Evolutionary conservation across 108 stramenopile genomes (phyloP), one percentile per base, ranked within the genome.

Genomic region (Fragilaria radians): DNA sequence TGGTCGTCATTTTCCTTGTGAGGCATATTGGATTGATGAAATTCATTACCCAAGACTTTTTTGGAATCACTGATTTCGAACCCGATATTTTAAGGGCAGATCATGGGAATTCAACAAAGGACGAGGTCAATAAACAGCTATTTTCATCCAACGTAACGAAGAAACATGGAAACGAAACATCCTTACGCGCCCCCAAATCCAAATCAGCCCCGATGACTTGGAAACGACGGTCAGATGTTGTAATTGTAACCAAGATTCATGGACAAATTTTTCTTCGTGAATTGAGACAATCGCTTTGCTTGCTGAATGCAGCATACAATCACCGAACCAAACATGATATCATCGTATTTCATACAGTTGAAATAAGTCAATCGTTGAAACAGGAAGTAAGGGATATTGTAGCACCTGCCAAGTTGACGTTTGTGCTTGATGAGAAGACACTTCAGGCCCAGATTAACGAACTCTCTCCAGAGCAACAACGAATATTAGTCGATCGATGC

Each of bases 211-310:
- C n/a, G n/a, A n/a, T n/a, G n/a, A n/a, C n/a, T n/a, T n/a, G n/a
- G n/a, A n/a, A n/a, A n/a, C n/a, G n/a, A n/a, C n/a, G n/a, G n/a
- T n/a, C n/a, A n/a, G n/a, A 51, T 22, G 78, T 74, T 54, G 73
- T 72, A 17, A 74, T 79, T 68, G 78, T 46, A 0, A 74, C 73
- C 18, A 74, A 79, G 54, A 67, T 79, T 23, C 73, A 74, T 57
- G 73, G 70, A 22, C 52, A 47, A 1, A 59, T 63, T 33, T 59
- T 70, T 54, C 28, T 51, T 9, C 14, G 18, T 11, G 24, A 57
- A 0, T n/a, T 71, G 33, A 48, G 48, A 31, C 75, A 77, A 71
- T 49, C 52, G 18, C 30, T 81, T 17, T 81, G 80, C 53, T 48
- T 81, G n/a, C 48, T 76, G 11, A 54, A 59, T 45, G 47, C 4